These are phyloP conservation scores for Starmerella stellata DNA, from an alignment of 805 yeast genomes.

Conservation along the genomic window DNA sequence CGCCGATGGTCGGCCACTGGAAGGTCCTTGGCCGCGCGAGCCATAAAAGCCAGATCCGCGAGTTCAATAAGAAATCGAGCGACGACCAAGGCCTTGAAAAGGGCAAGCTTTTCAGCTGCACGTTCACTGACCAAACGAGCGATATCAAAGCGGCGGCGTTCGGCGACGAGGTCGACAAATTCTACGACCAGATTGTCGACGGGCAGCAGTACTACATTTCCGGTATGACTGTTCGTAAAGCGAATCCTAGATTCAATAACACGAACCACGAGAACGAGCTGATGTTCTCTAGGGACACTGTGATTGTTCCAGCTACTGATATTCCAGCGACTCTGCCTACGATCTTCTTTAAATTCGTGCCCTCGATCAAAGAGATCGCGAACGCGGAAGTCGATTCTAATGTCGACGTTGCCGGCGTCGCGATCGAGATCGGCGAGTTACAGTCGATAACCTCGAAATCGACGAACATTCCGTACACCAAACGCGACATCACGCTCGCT, in stretches of 20 bases:
- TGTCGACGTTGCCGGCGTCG: conserved; percentile 75
- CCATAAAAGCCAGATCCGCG: conserved; percentile 68
- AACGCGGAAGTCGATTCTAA: conserved; percentile 34
- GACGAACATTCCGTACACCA: conserved; percentile 79
- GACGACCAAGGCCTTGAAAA: conserved; percentile 40
- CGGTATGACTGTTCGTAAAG: conserved; percentile 62
- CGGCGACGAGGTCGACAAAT: conserved; percentile 67
- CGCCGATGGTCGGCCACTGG: conserved; percentile 86
- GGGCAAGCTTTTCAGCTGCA: conserved; percentile 77
- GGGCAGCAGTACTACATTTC: conserved; percentile 77
- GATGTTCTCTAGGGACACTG: conserved; percentile 59
- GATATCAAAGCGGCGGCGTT: conserved; percentile 94
- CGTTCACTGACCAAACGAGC: conserved; percentile 81
- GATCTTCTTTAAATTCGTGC: conserved; percentile 56
- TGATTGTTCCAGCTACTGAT: conserved; percentile 44
- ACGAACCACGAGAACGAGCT: conserved; percentile 80
- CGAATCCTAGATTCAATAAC: conserved; percentile 72
- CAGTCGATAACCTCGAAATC: conserved; percentile 67
- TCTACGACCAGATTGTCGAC: conserved; percentile 59
- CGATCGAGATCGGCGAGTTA: conserved; percentile 56
- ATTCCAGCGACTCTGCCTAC: conserved; percentile 44
- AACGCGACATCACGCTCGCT: conserved; percentile 73
- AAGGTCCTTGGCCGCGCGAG: conserved; percentile 84
- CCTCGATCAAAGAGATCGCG: conserved; percentile 37
- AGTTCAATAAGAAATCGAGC: conserved; percentile 39